Conservation (phyloP, 768 basidiomycete genomes). For the Lentinula sp. region DNA sequence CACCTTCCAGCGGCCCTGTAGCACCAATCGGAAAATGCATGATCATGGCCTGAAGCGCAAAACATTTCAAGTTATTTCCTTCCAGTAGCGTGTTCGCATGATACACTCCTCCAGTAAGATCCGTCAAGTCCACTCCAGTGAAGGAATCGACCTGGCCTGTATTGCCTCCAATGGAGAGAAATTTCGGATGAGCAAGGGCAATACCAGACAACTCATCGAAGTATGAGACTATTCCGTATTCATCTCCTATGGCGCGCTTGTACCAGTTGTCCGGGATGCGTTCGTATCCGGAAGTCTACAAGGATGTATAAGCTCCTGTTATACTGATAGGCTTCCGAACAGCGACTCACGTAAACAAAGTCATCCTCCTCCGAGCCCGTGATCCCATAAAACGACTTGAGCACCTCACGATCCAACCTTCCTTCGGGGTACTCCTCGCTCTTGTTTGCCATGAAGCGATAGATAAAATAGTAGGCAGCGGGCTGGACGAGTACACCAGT, state of each 20-base stretch:
- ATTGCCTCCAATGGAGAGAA: conserved; percentile 6
- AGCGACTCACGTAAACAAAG: neutral
- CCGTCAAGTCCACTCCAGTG: neutral
- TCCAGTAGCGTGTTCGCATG: neutral
- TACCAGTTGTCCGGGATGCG: conserved; percentile 7
- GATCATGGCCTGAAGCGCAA: neutral
- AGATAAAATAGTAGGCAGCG: neutral
- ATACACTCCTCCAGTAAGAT: conserved; percentile 5
- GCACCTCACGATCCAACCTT: neutral
- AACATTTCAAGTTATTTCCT: neutral
- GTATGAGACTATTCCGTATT: neutral
- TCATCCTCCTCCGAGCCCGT: neutral
- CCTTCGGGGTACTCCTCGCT: conserved; percentile 4
- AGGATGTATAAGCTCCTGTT: too few species aligned
- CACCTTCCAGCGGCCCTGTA: neutral
- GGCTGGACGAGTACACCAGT: neutral
- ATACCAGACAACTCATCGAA: neutral
- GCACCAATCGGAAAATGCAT: neutral
- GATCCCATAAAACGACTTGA: conserved; percentile 4
- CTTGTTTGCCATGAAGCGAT: conserved; percentile 3
- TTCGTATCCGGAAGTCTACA: conserved; percentile 1
- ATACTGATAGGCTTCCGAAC: too few species aligned
- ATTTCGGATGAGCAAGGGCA: neutral
- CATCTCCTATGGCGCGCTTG: conserved; percentile 1
- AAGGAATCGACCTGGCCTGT: conserved; percentile 1